Base-by-base conservation (phyloP, 148 eudicot genomes). In the Fagopyrum tataricum region DNA sequence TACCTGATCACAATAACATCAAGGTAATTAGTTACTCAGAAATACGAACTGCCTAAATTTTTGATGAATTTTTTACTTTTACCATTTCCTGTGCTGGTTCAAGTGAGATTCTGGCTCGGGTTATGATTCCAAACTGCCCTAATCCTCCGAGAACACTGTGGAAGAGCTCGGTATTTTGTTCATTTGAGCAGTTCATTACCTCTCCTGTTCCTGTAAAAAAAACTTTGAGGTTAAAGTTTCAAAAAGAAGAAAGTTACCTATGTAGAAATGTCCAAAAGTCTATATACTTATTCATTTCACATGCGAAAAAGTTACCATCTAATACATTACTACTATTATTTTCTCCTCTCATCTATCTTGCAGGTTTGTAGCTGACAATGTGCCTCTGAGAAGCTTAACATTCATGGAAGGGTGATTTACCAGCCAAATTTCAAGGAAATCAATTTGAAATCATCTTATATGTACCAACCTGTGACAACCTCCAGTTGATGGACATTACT, bases 121-220 rank as follows among this genome's bases (percentile, higher is more conserved):
- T 90, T 78, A 95, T 91, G 79, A 95, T 79, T 67, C 98, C 98
- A 67, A 95, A 95, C 80, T 95, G 98, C 52, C 98, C 98, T 20
- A 95, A 81, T 48, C 98, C 98, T 72, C 98, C 98, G 58, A 95
- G 98, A 78, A 84, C 93, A 59, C 89, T 90, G 70, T 91, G 64
- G 76, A 91, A 95, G 64, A 95, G 89, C 76, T 95, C 98, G 67
- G 89, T 73, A 62, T 95, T 91, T 67, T 85, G 81, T 56, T 83
- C 77, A 56, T 84, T 82, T 64, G 98, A 88, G 56, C 98, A 95
- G 72, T 70, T 80, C 15, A 83, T 79, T 74, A 90, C 82, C 48
- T 95, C 88, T 72, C 98, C 98, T 71, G 70, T 91, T 74, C 98
- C 98, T 95, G 92, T 76, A 81, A 12, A 42, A 64, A 23, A 62